Conservation (phyloP, 768 basidiomycete species). For the Auriscalpium orientale region DNA sequence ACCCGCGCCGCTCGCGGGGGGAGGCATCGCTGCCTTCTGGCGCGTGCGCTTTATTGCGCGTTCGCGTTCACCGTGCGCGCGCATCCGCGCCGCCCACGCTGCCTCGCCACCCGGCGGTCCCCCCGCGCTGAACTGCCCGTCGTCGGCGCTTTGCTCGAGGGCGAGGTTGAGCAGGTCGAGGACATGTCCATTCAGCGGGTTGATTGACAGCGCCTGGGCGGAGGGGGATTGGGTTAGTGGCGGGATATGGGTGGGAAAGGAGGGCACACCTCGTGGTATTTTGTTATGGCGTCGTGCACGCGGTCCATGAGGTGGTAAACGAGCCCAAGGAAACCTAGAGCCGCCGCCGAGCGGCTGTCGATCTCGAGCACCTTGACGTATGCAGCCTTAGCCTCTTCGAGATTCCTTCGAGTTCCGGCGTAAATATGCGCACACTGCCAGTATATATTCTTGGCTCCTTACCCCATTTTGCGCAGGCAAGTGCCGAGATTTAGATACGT, state of each 20-base stretch:
- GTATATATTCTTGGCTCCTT: conserved; percentile 17
- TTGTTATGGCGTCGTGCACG: conserved; percentile 74
- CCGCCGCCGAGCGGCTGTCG: conserved; percentile 76
- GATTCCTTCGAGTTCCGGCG: conserved; percentile 21
- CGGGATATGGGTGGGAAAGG: conserved; percentile 1
- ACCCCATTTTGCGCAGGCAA: conserved; percentile 76
- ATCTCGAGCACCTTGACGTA: conserved; percentile 81
- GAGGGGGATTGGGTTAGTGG: background rate
- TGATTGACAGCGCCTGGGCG: conserved; percentile 63
- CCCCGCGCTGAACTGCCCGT: conserved; percentile 1
- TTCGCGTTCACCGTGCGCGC: conserved; percentile 7
- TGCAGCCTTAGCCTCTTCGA: conserved; percentile 58
- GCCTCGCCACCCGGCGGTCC: conserved; percentile 1
- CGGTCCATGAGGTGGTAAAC: conserved; percentile 72
- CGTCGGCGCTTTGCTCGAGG: conserved; percentile 37
- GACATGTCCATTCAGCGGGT: conserved; percentile 76
- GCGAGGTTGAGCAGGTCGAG: conserved; percentile 78
- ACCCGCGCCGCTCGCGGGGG: background rate
- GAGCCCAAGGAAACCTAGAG: conserved; percentile 85
- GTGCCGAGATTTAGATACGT: conserved; percentile 94
- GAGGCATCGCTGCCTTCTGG: conserved; percentile 2
- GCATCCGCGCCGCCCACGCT: conserved; percentile 13
- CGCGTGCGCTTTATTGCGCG: conserved; percentile 1
- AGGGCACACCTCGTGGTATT: conserved; percentile 79
- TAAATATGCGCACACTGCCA: background rate